Evolutionary conservation across 371 early-diverging fungal genomes (phyloP).

Genomic region (Paraphysoderma sedebokerense): DNA sequence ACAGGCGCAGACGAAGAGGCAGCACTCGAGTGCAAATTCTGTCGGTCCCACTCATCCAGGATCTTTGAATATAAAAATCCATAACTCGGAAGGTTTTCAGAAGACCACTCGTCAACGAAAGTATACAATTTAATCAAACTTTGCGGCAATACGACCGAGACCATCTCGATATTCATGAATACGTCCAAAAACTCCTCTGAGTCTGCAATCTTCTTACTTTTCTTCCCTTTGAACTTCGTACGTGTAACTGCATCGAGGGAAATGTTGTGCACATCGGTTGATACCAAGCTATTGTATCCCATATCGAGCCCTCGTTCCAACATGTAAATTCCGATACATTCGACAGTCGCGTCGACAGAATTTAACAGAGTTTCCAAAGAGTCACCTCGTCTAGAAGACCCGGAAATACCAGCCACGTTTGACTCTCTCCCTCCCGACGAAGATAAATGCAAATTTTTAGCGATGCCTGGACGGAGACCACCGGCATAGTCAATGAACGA

Average conservation of each 20-base stretch:
- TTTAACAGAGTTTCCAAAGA: too few relatives aligned
- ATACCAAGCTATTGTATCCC: slow-evolving; percentile 12
- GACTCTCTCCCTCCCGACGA: too few relatives aligned
- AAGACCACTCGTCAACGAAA: slow-evolving; percentile 62
- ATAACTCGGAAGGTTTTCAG: slow-evolving; percentile 53
- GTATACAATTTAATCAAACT: slow-evolving; percentile 55
- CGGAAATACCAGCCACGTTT: too few relatives aligned
- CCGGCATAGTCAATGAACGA: background rate
- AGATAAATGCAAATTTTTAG: too few relatives aligned
- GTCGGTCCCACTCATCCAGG: slow-evolving; percentile 40
- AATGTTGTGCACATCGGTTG: slow-evolving; percentile 14
- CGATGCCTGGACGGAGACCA: too few relatives aligned
- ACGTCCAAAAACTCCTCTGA: slow-evolving; percentile 29
- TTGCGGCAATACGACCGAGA: slow-evolving; percentile 43
- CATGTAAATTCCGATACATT: too few relatives aligned
- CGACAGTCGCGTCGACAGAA: too few relatives aligned
- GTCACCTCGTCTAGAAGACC: too few relatives aligned
- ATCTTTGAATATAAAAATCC: slow-evolving; percentile 52
- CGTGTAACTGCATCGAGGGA: slow-evolving; percentile 22
- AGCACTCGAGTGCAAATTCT: background rate
- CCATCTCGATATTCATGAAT: slow-evolving; percentile 31
- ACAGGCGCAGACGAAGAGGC: background rate
- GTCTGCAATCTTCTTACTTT: slow-evolving; percentile 6
- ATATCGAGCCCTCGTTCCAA: too few relatives aligned
- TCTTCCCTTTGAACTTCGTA: slow-evolving; percentile 5